Evolutionary conservation across 768 basidiomycete species (phyloP), one percentile per base, ranked within the genome.

Genomic region (Ramaria sp.): DNA sequence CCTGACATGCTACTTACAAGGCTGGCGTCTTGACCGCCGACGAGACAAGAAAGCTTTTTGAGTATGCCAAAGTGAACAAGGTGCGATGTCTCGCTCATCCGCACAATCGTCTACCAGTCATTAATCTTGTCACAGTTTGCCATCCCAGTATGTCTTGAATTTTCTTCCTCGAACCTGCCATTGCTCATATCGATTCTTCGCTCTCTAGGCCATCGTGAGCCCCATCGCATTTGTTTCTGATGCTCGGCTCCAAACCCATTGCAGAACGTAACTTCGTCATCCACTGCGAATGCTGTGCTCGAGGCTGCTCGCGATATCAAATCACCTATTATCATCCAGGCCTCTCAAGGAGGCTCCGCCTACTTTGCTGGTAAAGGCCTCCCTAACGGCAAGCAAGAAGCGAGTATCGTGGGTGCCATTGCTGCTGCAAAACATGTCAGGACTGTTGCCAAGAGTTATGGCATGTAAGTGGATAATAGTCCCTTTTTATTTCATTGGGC

Each of bases 341-440:
- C 94, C 61, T 99, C 96, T 55, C 94, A 99, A 70, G 96, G 96
- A 57, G 96, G 96, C 65, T 80, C 83, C 60, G 95, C 94, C 53
- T 97, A 87, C 79, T 97, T 89, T 67, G 91, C 91, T 46, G 96
- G 96, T 60, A 99, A 99, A 72, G 95, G 94, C 30, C 80, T 99
- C 58, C 74, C 87, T 64, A 98, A 98, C 70, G 91, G 87, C 70
- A 86, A 92, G 64, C 96, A 98, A 67, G 84, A 97, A 72, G 96
- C 91, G 5, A 97, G 95, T 45, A 86, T 93, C 67, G 70, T 79
- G n/a, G 96, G 96, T 68, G 91, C 96, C 60, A 71, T 87, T 65
- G 88, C 92, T 53, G 93, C 92, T 54, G 96, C 95, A 27, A 82
- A 88, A 73, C 95, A 96, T 69, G 76, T 97, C 69, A 84, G 92